Evolutionary conservation across 768 basidiomycete species (phyloP).

Genomic region (Tulasnella sp.): DNA sequence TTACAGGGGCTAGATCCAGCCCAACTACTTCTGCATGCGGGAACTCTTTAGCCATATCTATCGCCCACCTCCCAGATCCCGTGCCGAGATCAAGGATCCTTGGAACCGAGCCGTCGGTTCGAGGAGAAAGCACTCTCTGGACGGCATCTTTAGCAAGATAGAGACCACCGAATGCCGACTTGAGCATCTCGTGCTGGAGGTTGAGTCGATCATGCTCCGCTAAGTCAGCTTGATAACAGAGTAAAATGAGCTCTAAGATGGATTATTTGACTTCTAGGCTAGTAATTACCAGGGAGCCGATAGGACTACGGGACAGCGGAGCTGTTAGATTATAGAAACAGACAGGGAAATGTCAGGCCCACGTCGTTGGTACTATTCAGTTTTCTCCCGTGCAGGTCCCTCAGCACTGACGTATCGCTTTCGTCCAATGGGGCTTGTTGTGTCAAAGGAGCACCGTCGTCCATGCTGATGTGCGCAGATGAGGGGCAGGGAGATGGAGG

Average conservation of each 20-base stretch:
- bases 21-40: conserved; percentile 26
- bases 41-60: no score
- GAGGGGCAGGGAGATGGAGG: neutral
- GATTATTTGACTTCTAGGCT: neutral
- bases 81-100: conserved; percentile 28
- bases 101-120: neutral
- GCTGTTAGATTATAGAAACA: neutral
- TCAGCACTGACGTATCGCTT: neutral
- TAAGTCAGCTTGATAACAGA: no score
- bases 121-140: neutral
- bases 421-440: neutral
- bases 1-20: conserved; percentile 9
- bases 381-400: conserved; percentile 22
- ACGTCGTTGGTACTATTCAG: conserved; percentile 33
- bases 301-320: neutral
- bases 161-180: neutral
- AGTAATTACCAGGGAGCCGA: neutral
- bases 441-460: neutral
- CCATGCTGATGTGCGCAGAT: neutral
- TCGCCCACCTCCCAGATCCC: no score
- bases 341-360: neutral
- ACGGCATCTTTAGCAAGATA: conserved; percentile 8
- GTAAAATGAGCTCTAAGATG: neutral
- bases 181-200: no score
- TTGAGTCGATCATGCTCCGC: conserved; percentile 25